phyloP scores from a whole-genome alignment of 352 stramenopile species.

The Globisporangium middletonii region DNA sequence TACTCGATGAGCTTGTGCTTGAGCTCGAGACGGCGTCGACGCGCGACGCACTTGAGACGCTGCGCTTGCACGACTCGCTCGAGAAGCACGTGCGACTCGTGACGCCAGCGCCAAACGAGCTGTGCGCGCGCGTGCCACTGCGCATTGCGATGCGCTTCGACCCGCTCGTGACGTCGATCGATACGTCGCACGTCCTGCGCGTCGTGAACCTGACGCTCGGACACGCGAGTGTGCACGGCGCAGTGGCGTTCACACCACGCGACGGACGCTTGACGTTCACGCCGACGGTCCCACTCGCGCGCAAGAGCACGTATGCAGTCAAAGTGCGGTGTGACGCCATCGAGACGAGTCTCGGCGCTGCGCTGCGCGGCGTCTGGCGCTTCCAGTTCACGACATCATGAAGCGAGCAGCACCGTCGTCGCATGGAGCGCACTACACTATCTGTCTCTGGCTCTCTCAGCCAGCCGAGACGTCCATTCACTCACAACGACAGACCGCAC shows the following conservation, averaged over 20 bases:
- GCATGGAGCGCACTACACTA: no score
- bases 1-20: slow-evolving; percentile 2
- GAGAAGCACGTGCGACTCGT: slow-evolving; percentile 11
- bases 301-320: slow-evolving; percentile 21
- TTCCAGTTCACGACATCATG: slow-evolving; percentile 19
- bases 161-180: slow-evolving; percentile 17
- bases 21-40: slow-evolving; percentile 10
- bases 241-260: slow-evolving; percentile 11
- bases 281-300: slow-evolving; percentile 30
- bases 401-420: neutral
- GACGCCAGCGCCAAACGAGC: slow-evolving; percentile 15
- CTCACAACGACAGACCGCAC: neutral
- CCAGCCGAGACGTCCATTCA: neutral
- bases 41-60: slow-evolving; percentile 14
- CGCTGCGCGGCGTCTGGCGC: slow-evolving; percentile 2
- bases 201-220: slow-evolving; percentile 19
- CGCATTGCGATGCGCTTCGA: slow-evolving; percentile 18
- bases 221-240: slow-evolving; percentile 17
- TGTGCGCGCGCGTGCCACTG: neutral
- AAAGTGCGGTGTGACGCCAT: slow-evolving; percentile 27
- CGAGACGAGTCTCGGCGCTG: slow-evolving; percentile 17
- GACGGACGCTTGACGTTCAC: slow-evolving; percentile 19
- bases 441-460: no score
- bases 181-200: slow-evolving; percentile 29
- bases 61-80: slow-evolving; percentile 9